phyloP scores from a whole-genome alignment of 108 stramenopile species.

The Cylindrotheca fusiformis region DNA sequence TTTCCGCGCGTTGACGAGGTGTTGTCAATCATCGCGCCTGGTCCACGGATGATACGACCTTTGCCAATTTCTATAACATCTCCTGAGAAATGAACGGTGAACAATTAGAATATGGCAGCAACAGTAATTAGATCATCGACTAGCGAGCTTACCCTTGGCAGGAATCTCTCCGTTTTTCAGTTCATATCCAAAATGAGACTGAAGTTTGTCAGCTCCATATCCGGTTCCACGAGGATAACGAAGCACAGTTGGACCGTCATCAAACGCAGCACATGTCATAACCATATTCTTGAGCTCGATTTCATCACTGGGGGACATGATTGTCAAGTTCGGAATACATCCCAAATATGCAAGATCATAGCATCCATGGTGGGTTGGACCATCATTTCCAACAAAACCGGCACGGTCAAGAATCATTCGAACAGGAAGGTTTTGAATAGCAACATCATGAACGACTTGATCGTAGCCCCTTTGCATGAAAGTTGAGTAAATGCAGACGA shows the following conservation, averaged over 20 bases:
- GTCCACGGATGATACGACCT: conserved; percentile 86
- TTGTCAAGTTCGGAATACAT: conserved; percentile 92
- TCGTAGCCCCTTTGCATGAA: conserved; percentile 98
- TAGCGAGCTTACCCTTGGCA: conserved; percentile 54
- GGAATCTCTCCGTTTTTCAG: conserved; percentile 81
- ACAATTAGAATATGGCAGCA: not conserved
- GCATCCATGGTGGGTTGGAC: conserved; percentile 95
- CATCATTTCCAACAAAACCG: conserved; percentile 96
- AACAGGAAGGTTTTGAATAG: conserved; percentile 95
- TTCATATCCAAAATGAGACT: conserved; percentile 81
- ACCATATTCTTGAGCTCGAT: conserved; percentile 95
- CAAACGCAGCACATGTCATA: conserved; percentile 83
- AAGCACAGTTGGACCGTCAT: conserved; percentile 86
- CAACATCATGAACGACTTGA: conserved; percentile 97
- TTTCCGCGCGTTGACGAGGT: conserved; percentile 59
- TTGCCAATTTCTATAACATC: conserved; percentile 88
- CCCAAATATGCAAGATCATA: conserved; percentile 93
- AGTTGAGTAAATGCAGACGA: conserved; percentile 94
- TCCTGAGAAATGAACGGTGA: conserved; percentile 35
- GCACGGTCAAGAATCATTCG: conserved; percentile 94
- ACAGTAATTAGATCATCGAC: not conserved
- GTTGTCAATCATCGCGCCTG: conserved; percentile 68
- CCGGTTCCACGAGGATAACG: conserved; percentile 94
- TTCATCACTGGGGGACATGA: conserved; percentile 95
- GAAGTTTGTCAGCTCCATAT: conserved; percentile 88